Conservation (phyloP, 139 green algal species). For the Parachlorella kessleri region DNA sequence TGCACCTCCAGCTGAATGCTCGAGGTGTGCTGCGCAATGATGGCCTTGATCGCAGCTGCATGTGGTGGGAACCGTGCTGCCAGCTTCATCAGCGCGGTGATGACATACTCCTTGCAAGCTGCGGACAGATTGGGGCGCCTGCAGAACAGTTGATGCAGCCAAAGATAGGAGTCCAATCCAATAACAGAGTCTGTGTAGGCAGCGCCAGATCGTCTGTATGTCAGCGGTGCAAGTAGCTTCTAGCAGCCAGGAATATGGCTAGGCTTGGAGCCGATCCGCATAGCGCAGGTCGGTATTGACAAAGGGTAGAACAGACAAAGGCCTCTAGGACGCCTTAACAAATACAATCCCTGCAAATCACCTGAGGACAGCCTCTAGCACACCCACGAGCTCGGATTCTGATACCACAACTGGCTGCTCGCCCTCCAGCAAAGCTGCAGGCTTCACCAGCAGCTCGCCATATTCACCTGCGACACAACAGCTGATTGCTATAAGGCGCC, state of each 20-base stretch:
- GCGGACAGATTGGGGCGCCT: background rate
- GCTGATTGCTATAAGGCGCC: no score
- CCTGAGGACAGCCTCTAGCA: slow-evolving; percentile 59
- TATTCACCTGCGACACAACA: slow-evolving; percentile 62
- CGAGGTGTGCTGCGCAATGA: slow-evolving; percentile 59
- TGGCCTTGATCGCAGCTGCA: slow-evolving; percentile 30
- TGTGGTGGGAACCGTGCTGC: slow-evolving; percentile 56
- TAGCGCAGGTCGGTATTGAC: no score
- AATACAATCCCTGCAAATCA: background rate
- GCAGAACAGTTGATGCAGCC: no score
- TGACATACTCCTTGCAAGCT: slow-evolving; percentile 60
- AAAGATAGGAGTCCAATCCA: no score
- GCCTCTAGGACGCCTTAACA: no score
- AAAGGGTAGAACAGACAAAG: no score
- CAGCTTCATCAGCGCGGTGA: slow-evolving; percentile 90
- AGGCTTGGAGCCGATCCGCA: no score
- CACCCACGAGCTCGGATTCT: slow-evolving; percentile 61
- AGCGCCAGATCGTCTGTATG: no score
- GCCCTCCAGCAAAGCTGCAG: slow-evolving; percentile 63
- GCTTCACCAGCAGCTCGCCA: slow-evolving; percentile 83
- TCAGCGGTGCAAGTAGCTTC: no score
- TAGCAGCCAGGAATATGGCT: no score
- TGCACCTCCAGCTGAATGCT: slow-evolving; percentile 83
- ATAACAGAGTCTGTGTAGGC: no score
- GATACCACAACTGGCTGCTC: slow-evolving; percentile 56